These are phyloP conservation scores for Coemansia asiatica DNA, from an alignment of 192 early-diverging fungal genomes.

Conservation along the genomic window DNA sequence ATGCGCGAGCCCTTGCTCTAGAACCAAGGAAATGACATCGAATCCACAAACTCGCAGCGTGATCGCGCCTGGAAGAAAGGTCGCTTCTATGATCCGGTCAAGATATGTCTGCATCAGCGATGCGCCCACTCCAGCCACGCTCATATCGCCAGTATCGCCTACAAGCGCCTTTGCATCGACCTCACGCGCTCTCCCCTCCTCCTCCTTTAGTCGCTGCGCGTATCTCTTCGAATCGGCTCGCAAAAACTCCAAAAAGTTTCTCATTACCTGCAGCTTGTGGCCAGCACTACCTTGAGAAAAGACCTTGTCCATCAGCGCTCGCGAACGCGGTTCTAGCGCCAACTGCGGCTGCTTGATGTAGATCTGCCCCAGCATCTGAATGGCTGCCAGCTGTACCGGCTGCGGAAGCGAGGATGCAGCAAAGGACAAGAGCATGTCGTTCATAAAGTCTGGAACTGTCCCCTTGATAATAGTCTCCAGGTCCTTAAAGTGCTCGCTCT, in stretches of 20 bases:
- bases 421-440: slow-evolving; percentile 51
- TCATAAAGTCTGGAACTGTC: slow-evolving; percentile 32
- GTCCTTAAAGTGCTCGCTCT: slow-evolving; percentile 38
- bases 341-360: slow-evolving; percentile 70
- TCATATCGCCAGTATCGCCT: slow-evolving; percentile 79
- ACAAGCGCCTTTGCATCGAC: slow-evolving; percentile 76
- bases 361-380: slow-evolving; percentile 69
- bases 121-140: slow-evolving; percentile 81
- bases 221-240: slow-evolving; percentile 62
- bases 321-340: slow-evolving; percentile 58
- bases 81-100: slow-evolving; percentile 69
- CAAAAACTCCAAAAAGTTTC: slow-evolving; percentile 71
- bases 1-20: slow-evolving; percentile 90
- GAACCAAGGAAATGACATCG: slow-evolving; percentile 76
- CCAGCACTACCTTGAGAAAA: slow-evolving; percentile 53
- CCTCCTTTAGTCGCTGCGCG: slow-evolving; percentile 48
- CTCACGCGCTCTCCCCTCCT: slow-evolving; percentile 33
- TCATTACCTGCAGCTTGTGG: slow-evolving; percentile 70
- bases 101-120: slow-evolving; percentile 91
- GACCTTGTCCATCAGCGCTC: slow-evolving; percentile 65
- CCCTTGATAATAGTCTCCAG: slow-evolving; percentile 36
- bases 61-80: slow-evolving; percentile 57
- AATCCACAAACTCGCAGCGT: slow-evolving; percentile 72
- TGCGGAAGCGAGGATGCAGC: slow-evolving; percentile 23
- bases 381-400: slow-evolving; percentile 57